phyloP scores from a whole-genome alignment of 176 grass and related monocot species.

The Coix lacrymajobi region DNA sequence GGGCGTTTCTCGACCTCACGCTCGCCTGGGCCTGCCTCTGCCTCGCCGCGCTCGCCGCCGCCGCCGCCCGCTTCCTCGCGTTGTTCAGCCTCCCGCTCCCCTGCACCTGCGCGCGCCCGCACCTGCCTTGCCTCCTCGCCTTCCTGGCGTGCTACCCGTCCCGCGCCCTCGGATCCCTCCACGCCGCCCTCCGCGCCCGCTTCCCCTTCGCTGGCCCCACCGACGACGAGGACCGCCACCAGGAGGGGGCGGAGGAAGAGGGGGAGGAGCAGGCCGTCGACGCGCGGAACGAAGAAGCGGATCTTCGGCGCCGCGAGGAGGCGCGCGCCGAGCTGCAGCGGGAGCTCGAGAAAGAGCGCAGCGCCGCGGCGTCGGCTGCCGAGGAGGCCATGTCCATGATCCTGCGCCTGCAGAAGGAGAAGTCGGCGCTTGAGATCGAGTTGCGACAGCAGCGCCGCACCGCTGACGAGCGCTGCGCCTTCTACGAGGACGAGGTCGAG shows the following conservation, averaged over 20 bases:
- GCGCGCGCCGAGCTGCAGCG: constrained; percentile 36
- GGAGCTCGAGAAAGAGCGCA: constrained; percentile 89
- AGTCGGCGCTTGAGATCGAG: constrained; percentile 75
- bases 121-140: constrained; percentile 31
- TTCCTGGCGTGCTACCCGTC: constrained; percentile 29
- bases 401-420: constrained; percentile 87
- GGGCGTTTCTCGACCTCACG: constrained; percentile 46
- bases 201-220: constrained; percentile 27
- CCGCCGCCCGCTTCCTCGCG: constrained; percentile 9
- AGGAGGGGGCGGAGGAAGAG: background rate
- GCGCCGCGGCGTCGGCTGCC: constrained; percentile 59
- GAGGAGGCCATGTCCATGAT: constrained; percentile 99
- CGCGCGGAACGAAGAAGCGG: background rate
- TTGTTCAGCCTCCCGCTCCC: constrained; percentile 28
- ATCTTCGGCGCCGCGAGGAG: constrained; percentile 39
- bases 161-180: constrained; percentile 20
- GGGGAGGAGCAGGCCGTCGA: background rate
- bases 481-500: constrained; percentile 77
- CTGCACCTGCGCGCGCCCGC: constrained; percentile 51
- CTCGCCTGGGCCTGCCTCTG: constrained; percentile 62
- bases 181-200: constrained; percentile 34
- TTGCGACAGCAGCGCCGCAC: constrained; percentile 57
- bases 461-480: constrained; percentile 62
- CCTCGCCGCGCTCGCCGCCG: constrained; percentile 24
- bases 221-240: background rate